Base-by-base conservation (phyloP, 2,329 filamentous ascomycete genomes). In the Botrytis cinerea region DNA sequence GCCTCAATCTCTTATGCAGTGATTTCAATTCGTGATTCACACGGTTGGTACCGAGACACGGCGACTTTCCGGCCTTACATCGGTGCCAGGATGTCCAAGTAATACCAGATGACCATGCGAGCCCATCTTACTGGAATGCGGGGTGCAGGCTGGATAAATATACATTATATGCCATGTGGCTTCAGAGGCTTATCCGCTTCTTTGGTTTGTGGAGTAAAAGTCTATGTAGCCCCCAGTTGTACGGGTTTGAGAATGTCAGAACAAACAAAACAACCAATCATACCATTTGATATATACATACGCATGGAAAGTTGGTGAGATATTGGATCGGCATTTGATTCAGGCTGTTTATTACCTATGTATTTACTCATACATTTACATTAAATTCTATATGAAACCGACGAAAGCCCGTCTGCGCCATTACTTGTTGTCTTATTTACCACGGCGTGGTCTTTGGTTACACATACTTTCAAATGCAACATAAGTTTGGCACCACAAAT, bases 71-170 rank as follows among this genome's bases (percentile, higher is more conserved):
- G 70, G 70, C 60, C 70, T 63, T 72, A 72, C 28, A 51, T 72
- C 70, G 70, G 70, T 64, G 59, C 46, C 60, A 67, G 46, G 46
- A 54, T 66, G 46, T 72, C n/a, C 22, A 38, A 64, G 60, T 72
- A 48, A 72, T 72, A 66, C 66, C 66, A 68, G 60, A 54, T 66
- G 70, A 66, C 45, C 70, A 72, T 63, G 60, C 61, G 70, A 72
- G 46, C 8, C 28, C 32, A 40, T 72, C 61, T 57, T 35, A 35
- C 61, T 43, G 70, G 60, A 72, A 66, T 72, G 70, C 70, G 70
- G 70, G 60, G 70, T 71, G 70, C 59, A 71, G 43, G 46, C 22
- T 63, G 69, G 61, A 40, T 68, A 40, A 71, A 71, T 40, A 66
- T 38, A 40, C 22, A 72, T 67, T 32, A 43, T 67, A 62, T 40